phyloP scores from a whole-genome alignment of 495 filamentous ascomycete species.

The Oleoguttula mirabilis region DNA sequence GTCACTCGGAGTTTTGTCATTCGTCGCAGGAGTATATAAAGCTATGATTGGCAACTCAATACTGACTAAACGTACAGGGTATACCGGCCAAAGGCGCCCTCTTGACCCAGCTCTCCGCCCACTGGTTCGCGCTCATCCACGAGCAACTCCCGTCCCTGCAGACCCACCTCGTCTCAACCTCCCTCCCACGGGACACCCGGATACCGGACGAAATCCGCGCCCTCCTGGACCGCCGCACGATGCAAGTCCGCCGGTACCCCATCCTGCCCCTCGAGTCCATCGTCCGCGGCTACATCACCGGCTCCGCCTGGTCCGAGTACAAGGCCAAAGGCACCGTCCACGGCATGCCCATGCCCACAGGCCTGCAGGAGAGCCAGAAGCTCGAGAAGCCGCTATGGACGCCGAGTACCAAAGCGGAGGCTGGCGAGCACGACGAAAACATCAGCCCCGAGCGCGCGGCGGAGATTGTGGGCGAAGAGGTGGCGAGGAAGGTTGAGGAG shows the following conservation, averaged over 20 bases:
- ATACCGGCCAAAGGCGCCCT: conserved; percentile 74
- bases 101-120: conserved; percentile 68
- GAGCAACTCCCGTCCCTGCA: conserved; percentile 52
- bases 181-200: conserved; percentile 43
- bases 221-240: conserved; percentile 53
- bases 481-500: conserved; percentile 62
- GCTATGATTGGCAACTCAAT: too few relatives aligned
- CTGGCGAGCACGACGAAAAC: conserved; percentile 80
- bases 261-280: conserved; percentile 86
- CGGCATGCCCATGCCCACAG: conserved; percentile 54
- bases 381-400: conserved; percentile 70
- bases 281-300: conserved; percentile 89
- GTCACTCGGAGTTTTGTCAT: too few relatives aligned
- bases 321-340: conserved; percentile 65
- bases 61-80: too few relatives aligned
- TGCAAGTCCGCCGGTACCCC: conserved; percentile 68
- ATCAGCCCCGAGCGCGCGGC: conserved; percentile 54
- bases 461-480: conserved; percentile 49
- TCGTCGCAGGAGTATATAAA: too few relatives aligned
- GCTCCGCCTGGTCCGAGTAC: conserved; percentile 81
- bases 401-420: conserved; percentile 79
- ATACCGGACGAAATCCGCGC: conserved; percentile 33
- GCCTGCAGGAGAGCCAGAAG: conserved; percentile 57
- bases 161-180: conserved; percentile 64
- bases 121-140: conserved; percentile 73